Evolutionary conservation across 805 yeast genomes (phyloP), one percentile per base, ranked within the genome.

Genomic region (Metschnikowia dekortorum): DNA sequence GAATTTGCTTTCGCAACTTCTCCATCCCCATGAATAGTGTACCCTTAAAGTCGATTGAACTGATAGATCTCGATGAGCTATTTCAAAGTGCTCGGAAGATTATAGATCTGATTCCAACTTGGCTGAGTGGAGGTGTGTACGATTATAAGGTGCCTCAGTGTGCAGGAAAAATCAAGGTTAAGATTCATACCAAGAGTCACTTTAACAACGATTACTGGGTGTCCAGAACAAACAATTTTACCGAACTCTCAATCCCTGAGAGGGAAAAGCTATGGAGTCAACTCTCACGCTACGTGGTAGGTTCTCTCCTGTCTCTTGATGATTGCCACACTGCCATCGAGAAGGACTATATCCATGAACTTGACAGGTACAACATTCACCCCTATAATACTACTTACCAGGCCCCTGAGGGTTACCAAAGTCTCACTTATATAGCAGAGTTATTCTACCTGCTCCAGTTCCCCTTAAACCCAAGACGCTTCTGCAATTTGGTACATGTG

Each of bases 311-410:
- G 38, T 57, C 57, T 41, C 35, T 54, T 29, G 53, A 52, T 16
- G 47, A 56, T 7, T 63, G 65, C 39, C 78, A 73, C 53, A 66
- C 76, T 14, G 65, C 64, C 18, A 66, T 65, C 44, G 78, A 73
- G 53, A 54, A 57, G 49, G 55, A 66, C 31, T 73, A 72, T 53
- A 68, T 73, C 38, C 65, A 68, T 33, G 72, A 68, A 34, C 51
- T 72, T 10, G 53, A 57, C 35, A 62, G 61, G 47, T 68, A 57
- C 54, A 58, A 63, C 13, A 34, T 66, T 31, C 55, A 50, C 16
- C 62, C 61, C 6, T 54, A 43, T 39, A 50, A 58, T 8, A 35
- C 40, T 16, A 10, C 34, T 10, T 36, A 44, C 16, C 46, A 29
- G n/a, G 53, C 55, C 8, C 53, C 57, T 2, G 47, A 45, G 9